Percentiles rank a stretch among this genome's conserved stretches.
These are phyloP conservation scores for Stenocarpella maydis DNA, from an alignment of 2,329 filamentous ascomycete genomes.

Conservation along the genomic window DNA sequence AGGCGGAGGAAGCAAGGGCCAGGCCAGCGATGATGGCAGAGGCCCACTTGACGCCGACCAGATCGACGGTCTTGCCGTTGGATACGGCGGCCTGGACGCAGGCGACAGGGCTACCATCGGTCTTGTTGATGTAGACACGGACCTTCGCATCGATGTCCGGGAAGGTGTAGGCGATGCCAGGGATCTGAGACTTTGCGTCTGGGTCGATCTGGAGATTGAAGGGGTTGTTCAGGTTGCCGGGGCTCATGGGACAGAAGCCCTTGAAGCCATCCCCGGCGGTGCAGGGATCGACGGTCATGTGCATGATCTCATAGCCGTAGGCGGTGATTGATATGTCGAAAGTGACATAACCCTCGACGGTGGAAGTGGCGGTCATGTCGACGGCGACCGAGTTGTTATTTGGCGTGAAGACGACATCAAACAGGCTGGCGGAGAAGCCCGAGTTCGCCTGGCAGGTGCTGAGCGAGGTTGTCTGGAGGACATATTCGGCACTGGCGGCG, in stretches of 20 bases:
- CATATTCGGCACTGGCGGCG: constrained; percentile 37
- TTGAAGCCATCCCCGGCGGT: constrained; percentile 57
- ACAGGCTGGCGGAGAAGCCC: constrained; percentile 80
- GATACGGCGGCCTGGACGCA: constrained; percentile 83
- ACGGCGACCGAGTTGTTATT: constrained; percentile 70
- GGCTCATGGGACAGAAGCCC: constrained; percentile 83
- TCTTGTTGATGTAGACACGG: constrained; percentile 75
- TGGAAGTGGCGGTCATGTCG: constrained; percentile 76
- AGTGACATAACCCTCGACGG: constrained; percentile 76
- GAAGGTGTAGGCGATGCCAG: constrained; percentile 81
- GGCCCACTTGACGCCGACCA: constrained; percentile 81
- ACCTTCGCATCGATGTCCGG: constrained; percentile 85
- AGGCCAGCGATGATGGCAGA: constrained; percentile 81
- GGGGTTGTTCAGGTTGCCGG: constrained; percentile 61
- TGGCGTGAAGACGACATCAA: constrained; percentile 77
- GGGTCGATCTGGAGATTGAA: constrained; percentile 69
- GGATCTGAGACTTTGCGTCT: constrained; percentile 68
- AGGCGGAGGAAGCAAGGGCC: constrained; percentile 78
- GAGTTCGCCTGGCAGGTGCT: constrained; percentile 80
- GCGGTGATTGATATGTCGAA: constrained; percentile 75
- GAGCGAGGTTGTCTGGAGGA: constrained; percentile 63
- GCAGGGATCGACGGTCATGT: constrained; percentile 74
- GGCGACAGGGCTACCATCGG: constrained; percentile 65
- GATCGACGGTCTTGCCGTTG: constrained; percentile 85
- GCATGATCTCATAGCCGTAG: constrained; percentile 75